Evolutionary conservation across 495 filamentous ascomycete species (phyloP).

Genomic region (Aspergillus carlsbadensis): DNA sequence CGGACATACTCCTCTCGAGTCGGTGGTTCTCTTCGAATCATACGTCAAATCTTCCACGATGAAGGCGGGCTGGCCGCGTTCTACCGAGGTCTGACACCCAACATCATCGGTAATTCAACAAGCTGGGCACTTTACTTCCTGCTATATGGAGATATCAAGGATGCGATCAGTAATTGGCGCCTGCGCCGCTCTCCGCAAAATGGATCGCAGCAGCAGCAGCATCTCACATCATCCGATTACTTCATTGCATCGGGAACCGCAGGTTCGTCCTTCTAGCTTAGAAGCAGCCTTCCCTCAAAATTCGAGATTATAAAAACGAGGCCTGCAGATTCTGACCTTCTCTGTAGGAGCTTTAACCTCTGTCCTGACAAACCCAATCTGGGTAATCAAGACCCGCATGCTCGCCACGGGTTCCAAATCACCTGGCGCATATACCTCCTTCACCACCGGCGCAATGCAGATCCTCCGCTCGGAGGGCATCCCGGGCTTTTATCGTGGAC

Average conservation of each 20-base stretch:
- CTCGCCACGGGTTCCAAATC: slow-evolving; percentile 70
- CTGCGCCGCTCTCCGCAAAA: slow-evolving; percentile 13
- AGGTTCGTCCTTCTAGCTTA: slow-evolving; percentile 41
- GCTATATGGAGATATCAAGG: slow-evolving; percentile 61
- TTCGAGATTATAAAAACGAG: neutral
- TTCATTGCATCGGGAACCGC: slow-evolving; percentile 77
- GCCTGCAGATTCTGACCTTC: neutral
- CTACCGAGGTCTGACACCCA: slow-evolving; percentile 87
- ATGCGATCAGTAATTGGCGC: slow-evolving; percentile 32
- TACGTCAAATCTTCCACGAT: slow-evolving; percentile 51
- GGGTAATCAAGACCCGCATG: slow-evolving; percentile 99
- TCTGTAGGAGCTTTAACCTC: slow-evolving; percentile 63
- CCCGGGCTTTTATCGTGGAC: slow-evolving; percentile 77
- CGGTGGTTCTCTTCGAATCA: slow-evolving; percentile 55
- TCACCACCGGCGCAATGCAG: slow-evolving; percentile 62
- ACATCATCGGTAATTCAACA: slow-evolving; percentile 84
- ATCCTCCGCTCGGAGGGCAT: slow-evolving; percentile 70
- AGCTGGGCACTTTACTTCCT: slow-evolving; percentile 94
- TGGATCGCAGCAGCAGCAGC: neutral
- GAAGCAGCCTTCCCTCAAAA: neutral
- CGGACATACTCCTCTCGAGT: slow-evolving; percentile 39
- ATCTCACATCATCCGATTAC: slow-evolving; percentile 72
- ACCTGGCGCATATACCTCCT: slow-evolving; percentile 79
- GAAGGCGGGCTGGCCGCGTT: slow-evolving; percentile 65
- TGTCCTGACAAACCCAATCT: slow-evolving; percentile 89